These are phyloP conservation scores for Annulohypoxylon truncatum DNA, from an alignment of 2,329 filamentous ascomycete genomes.

Conservation along the genomic window DNA sequence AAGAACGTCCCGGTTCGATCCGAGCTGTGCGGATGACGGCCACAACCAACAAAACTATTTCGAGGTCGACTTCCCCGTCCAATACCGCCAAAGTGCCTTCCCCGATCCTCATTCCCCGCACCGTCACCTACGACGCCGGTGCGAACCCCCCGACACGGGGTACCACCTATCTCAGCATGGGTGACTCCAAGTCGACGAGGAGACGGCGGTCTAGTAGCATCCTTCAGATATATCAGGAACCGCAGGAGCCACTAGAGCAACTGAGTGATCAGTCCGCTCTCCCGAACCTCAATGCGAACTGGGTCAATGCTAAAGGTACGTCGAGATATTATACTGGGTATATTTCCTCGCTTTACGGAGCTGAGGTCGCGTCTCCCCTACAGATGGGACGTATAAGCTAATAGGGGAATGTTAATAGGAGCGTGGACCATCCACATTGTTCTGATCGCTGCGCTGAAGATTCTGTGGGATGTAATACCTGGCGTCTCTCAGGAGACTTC, in stretches of 20 bases:
- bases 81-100: constrained; percentile 98
- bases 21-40: constrained; percentile 39
- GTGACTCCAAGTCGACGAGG: constrained; percentile 75
- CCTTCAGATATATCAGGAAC: constrained; percentile 92
- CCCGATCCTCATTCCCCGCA: constrained; percentile 84
- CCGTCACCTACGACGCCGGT: constrained; percentile 90
- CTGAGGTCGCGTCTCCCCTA: neutral
- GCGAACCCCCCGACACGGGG: constrained; percentile 75
- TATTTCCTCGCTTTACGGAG: neutral
- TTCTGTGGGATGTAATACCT: constrained; percentile 96
- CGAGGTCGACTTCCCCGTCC: constrained; percentile 48
- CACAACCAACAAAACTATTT: constrained; percentile 34
- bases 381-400: constrained; percentile 17
- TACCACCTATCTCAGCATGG: constrained; percentile 66
- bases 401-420: constrained; percentile 65
- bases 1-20: neutral
- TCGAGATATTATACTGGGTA: constrained; percentile 26
- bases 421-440: constrained; percentile 98
- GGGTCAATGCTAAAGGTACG: constrained; percentile 99
- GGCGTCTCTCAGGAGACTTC: constrained; percentile 97
- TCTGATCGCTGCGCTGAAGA: constrained; percentile 90
- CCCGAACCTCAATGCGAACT: constrained; percentile 96
- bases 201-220: constrained; percentile 97
- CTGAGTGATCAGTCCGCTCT: constrained; percentile 95
- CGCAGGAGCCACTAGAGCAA: constrained; percentile 95